Percentiles rank a stretch among this genome's conserved stretches.
Conservation (phyloP, 768 basidiomycete species). For the Hypholoma fasciculare region DNA sequence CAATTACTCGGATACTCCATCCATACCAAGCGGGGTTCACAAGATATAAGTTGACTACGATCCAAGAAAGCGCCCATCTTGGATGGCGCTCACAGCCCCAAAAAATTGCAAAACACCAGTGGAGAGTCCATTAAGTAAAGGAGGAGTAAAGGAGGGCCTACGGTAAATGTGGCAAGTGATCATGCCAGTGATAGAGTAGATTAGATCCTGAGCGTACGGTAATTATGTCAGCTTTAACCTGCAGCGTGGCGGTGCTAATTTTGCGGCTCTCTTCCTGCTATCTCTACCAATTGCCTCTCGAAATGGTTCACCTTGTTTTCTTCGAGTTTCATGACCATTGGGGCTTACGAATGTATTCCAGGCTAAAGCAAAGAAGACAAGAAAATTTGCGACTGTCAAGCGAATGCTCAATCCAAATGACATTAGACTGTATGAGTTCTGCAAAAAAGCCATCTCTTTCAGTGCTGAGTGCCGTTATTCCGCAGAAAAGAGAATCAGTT, state of each 20-base stretch:
- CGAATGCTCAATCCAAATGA: slow-evolving; percentile 93
- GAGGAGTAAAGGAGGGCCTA: too few species aligned
- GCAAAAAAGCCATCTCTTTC: not conserved
- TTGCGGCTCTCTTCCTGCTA: slow-evolving; percentile 11
- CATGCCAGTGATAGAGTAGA: not conserved
- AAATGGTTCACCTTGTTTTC: slow-evolving; percentile 12
- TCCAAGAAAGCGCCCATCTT: too few species aligned
- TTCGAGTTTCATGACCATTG: slow-evolving; percentile 3
- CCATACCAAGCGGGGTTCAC: too few species aligned
- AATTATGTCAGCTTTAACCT: slow-evolving; percentile 18
- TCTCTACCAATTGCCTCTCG: not conserved
- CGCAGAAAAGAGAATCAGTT: slow-evolving; percentile 89
- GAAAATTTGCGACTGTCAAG: slow-evolving; percentile 94
- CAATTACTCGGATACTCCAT: too few species aligned
- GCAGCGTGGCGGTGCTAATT: slow-evolving; percentile 24
- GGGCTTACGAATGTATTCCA: slow-evolving; percentile 27
- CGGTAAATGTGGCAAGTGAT: too few species aligned
- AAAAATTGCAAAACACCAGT: too few species aligned
- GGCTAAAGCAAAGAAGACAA: slow-evolving; percentile 91
- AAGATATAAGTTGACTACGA: too few species aligned
- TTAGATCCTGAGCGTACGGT: slow-evolving; percentile 12
- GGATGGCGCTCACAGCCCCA: too few species aligned
- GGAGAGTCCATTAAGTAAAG: too few species aligned
- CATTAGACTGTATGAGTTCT: slow-evolving; percentile 72
- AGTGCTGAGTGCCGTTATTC: slow-evolving; percentile 7